phyloP scores from a whole-genome alignment of 2,329 filamentous ascomycete species.

The Cytospora leucostoma region DNA sequence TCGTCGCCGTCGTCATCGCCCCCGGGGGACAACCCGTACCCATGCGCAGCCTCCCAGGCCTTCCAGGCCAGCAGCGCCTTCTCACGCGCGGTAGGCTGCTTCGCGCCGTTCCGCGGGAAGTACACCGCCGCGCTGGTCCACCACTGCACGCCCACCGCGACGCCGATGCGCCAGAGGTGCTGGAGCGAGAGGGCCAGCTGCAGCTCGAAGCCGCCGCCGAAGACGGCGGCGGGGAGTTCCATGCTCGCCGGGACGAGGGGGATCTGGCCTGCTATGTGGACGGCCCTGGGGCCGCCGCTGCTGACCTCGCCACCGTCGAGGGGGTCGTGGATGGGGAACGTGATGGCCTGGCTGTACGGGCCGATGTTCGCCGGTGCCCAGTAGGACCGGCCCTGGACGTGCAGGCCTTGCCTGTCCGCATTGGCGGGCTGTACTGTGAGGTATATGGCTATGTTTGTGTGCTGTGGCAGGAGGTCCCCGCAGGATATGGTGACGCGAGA shows the following conservation, averaged over 20 bases:
- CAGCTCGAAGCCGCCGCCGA: constrained; percentile 45
- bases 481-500: constrained; percentile 82
- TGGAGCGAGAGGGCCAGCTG: constrained; percentile 77
- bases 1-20: constrained; percentile 33
- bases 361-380: constrained; percentile 99
- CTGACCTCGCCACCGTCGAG: constrained; percentile 12
- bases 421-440: constrained; percentile 42
- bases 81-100: constrained; percentile 28
- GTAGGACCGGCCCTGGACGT: constrained; percentile 92
- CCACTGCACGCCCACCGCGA: constrained; percentile 69
- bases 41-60: constrained; percentile 52
- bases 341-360: constrained; percentile 89
- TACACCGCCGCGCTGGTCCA: constrained; percentile 79
- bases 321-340: constrained; percentile 41
- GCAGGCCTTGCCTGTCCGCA: constrained; percentile 62
- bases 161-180: constrained; percentile 83
- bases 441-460: constrained; percentile 62
- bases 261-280: constrained; percentile 87
- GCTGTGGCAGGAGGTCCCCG: constrained; percentile 63
- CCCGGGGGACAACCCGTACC: constrained; percentile 30
- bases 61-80: constrained; percentile 46
- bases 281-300: constrained; percentile 35
- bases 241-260: constrained; percentile 82
- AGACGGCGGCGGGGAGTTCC: constrained; percentile 51
- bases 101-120: constrained; percentile 49